Evolutionary conservation across 2,329 filamentous ascomycete species (phyloP).

Genomic region (Pseudopyricularia cyperi): DNA sequence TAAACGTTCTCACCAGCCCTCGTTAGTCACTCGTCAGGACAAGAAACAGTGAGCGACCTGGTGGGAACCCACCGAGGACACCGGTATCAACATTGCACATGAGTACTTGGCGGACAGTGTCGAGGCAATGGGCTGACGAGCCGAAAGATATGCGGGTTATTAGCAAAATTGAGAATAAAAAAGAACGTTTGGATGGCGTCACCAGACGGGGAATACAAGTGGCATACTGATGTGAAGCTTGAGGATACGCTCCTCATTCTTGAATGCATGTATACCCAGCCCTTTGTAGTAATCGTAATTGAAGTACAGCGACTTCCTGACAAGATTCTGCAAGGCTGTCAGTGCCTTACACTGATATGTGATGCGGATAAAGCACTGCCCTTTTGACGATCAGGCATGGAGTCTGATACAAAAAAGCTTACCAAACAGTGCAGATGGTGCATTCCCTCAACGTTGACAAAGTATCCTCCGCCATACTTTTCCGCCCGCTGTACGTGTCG

Average conservation of each 20-base stretch:
- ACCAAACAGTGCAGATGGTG: conserved; percentile 47
- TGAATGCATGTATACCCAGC: conserved; percentile 36
- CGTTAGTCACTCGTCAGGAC: background rate
- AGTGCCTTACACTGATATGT: background rate
- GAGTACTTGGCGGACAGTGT: conserved; percentile 46
- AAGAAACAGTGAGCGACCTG: background rate
- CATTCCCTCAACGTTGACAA: conserved; percentile 43
- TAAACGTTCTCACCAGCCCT: background rate
- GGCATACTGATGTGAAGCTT: conserved; percentile 42
- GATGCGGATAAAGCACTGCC: too few species aligned
- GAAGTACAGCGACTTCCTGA: conserved; percentile 44
- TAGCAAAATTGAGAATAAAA: background rate
- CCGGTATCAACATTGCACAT: conserved; percentile 51
- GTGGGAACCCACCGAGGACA: conserved; percentile 26
- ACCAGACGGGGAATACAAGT: background rate
- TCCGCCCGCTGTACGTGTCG: conserved; percentile 41
- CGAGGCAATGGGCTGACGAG: conserved; percentile 41
- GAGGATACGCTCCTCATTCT: conserved; percentile 40
- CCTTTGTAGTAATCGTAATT: conserved; percentile 45
- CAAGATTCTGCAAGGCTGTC: conserved; percentile 31
- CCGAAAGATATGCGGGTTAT: background rate
- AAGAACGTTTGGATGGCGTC: background rate
- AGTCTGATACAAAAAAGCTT: conserved; percentile 4
- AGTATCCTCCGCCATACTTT: conserved; percentile 44
- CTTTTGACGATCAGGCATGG: too few species aligned